Base-by-base conservation (phyloP, 2,329 filamentous ascomycete genomes). In the Phyllachora maydis region DNA sequence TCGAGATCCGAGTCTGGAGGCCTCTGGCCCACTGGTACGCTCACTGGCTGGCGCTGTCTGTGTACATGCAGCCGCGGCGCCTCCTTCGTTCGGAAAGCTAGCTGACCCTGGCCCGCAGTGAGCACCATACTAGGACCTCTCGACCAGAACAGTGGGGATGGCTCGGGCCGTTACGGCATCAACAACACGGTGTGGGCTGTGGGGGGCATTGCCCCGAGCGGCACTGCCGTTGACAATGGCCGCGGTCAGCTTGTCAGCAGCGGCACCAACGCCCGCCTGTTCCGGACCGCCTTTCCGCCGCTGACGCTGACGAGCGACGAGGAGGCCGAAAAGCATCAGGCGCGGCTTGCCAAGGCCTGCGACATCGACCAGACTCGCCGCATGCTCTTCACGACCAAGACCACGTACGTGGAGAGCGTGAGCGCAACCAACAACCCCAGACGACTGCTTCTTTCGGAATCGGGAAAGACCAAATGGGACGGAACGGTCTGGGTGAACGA, bases 281-380 rank as follows among this genome's bases (percentile, higher is more conserved):
- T 60, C 30, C 52, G 53, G 0, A 59, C 57, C n/a, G 46, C 52
- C 0, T 67, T 66, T 26, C 45, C 50, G 0, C 42, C 40, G 5
- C 29, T 41, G 1, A 45, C 43, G 11, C 41, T 49, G 5, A 54
- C 45, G 21, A 40, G 53, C 2, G 57, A 65, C 18, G 65, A 76
- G 18, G 66, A 79, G 19, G 49, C 59, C 8, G 65, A 73, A 27
- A 67, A 64, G 24, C 76, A 91, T 39, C 66, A 76, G 36, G 62
- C 64, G 19, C 67, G 81, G 14, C 49, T 98, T 26, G 82, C 83
- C 6, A 53, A 72, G 10, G 88, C 88, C 3, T 56, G 95, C 24
- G 64, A 77, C n/a, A 59, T 95, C 29, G 70, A 91, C 39, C 68
- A 66, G 21, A 55, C 64, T 15, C 56, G 61, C 14, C 65, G 66